phyloP scores from a whole-genome alignment of 2,329 filamentous ascomycete genomes.

The Xylariales sp. region DNA sequence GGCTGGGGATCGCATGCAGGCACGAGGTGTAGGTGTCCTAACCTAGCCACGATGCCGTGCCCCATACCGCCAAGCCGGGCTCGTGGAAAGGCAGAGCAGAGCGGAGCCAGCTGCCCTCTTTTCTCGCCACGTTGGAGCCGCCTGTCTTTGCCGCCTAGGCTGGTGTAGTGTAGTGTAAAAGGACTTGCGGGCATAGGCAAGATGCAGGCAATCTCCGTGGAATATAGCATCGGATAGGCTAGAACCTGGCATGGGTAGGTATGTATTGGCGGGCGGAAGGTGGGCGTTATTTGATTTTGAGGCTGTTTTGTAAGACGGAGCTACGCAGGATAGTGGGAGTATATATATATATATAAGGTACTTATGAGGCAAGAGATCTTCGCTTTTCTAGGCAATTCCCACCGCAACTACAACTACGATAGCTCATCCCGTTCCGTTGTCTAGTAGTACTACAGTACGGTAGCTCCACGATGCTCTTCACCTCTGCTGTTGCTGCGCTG shows the following conservation, averaged over 20 bases:
- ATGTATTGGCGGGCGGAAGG: not conserved
- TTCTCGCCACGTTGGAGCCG: conserved; percentile 3
- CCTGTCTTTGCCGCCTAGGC: conserved; percentile 5
- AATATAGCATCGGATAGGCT: conserved; percentile 2
- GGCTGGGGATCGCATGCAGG: not conserved
- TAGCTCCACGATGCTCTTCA: conserved; percentile 25
- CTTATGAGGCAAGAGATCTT: not conserved
- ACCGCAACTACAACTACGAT: too few species aligned
- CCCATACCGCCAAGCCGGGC: conserved; percentile 27
- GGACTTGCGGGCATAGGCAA: conserved; percentile 13
- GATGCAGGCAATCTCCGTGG: conserved; percentile 19
- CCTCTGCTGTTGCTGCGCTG: conserved; percentile 40
- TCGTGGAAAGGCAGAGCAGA: conserved; percentile 18
- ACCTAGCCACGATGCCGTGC: not conserved
- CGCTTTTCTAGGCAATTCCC: not conserved
- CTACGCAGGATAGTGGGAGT: too few species aligned
- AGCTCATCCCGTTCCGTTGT: not conserved
- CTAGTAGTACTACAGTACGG: too few species aligned
- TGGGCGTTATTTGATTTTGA: not conserved
- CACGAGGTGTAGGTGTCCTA: not conserved
- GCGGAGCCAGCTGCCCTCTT: not conserved
- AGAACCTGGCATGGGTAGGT: not conserved
- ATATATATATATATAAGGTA: not conserved
- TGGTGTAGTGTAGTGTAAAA: not conserved
- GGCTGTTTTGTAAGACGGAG: conserved; percentile 4